Base-by-base conservation (phyloP, 768 basidiomycete species). In the Fomitopsis serialis region DNA sequence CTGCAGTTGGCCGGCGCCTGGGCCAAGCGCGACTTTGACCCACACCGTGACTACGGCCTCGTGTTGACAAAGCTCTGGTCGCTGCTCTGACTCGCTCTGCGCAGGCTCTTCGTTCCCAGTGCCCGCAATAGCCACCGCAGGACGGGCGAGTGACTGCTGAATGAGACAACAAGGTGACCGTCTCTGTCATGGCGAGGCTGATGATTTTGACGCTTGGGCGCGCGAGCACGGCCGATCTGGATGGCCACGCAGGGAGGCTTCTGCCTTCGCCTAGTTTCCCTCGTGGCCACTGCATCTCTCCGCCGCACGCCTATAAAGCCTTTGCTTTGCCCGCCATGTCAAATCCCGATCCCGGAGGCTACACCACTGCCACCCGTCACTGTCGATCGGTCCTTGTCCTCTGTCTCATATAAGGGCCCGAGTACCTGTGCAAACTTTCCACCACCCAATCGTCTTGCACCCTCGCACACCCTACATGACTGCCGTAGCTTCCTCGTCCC, bases 231-330 rank as follows among this genome's bases (percentile, higher is more conserved):
- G 9, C 37, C 21, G 34, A 24, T 36, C 48, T 36, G 48, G 48
- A 42, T 9, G 50, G 7, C 45, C 29, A 24, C 45, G 45, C 15
- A 19, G 12, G 45, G 24, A 47, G 19, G 45, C 40, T 21, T 36
- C 13, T 25, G 22, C 23, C 27, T 42, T 51, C 40, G 21, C 50
- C 10, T 23, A 43, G 29, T 23, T 19, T 42, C 32, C 51, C 51
- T 52, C 43, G 42, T 52, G 42, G 24, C 23, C 43, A 11, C 35
- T 42, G 40, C 40, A 29, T 51, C 37, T 43, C 32, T 29, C 29
- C 21, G n/a, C 15, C 51, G 19, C 5, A 35, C 17, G 37, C 42
- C 51, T 49, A 52, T 52, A 52, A 52, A 52, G 17, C 43, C 42
- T 15, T 11, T 21, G 24, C 42, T n/a, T 27, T 32, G 25, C 13